Evolutionary conservation across 352 stramenopile genomes (phyloP), one percentile per base, ranked within the genome.

Genomic region (Aphanomyces astaci): DNA sequence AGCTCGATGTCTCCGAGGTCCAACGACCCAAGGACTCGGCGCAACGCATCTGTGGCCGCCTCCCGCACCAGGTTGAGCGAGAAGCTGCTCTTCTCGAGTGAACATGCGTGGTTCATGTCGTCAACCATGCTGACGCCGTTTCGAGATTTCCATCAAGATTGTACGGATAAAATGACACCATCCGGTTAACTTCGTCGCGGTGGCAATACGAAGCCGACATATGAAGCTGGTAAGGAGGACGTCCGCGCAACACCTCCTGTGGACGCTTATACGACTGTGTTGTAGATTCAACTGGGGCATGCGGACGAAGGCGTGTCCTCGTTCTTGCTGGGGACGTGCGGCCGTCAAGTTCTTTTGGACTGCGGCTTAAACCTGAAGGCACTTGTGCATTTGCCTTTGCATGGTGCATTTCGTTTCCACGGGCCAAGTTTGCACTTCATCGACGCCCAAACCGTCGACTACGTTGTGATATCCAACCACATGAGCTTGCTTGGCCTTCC

Each of bases 271-370:
- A n/a, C n/a, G n/a, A n/a, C n/a, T n/a, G n/a, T n/a, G n/a, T n/a
- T 46, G 17, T 68, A 94, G 86, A 92, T 94, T 55, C 84, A 88
- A 57, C 71, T 94, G 65, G 84, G 83, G 27, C 76, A 71, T 52
- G 79, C 80, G 2, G 86, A 89, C 55, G 79, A 89, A 70, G 81
- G 77, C 32, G 73, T 91, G 0, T 92, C 84, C 66, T 81, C 90
- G 56, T 95, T 95, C 71, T 63, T 93, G 48, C 87, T 59, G 4
- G 43, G 80, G 66, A 76, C 93, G 27, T 83, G 80, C 59, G 86
- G 86, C 54, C 90, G 81, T 55, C 82, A 95, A 62, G 70, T 95
- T 53, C 76, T 95, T 60, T 75, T 95, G 52, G 86, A 95, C 75
- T 92, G 82, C 60, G 84, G 82, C 46, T 65, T 73, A 28, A 56